Base-by-base conservation (phyloP, 257 asterid genomes). In the Solanum bulbocastanum region DNA sequence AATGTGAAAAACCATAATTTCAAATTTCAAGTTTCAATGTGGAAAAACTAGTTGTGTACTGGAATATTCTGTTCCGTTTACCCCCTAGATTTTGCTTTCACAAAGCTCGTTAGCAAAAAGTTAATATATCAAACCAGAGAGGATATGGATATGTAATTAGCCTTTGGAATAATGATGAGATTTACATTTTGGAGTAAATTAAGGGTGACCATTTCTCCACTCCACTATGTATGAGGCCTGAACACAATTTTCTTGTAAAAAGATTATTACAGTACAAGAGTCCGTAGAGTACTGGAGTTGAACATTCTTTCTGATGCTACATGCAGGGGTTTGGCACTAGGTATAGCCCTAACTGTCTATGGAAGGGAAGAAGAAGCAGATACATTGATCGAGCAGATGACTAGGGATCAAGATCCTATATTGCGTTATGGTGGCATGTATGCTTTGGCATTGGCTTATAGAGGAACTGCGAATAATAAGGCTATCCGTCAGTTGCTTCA, bases 301-400 rank as follows among this genome's bases (percentile, higher is more conserved):
- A 86, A 74, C 81, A 87, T 65, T 73, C 52, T 20, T 10, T 76
- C 56, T 33, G 37, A 49, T n/a, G 36, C 52, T 86, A 37, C 52
- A 74, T 32, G 32, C 84, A 96, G 99, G 95, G 99, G 99, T 74
- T 89, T 97, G 94, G 98, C 99, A 13, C 86, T 97, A 89, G 99
- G 99, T 33, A 94, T 96, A 68, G 99, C 99, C 46, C 95, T 97
- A 74, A 96, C 99, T n/a, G 99, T 96, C 83, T 97, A 97, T 86
- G 99, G 99, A 81, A 94, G 99, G 86, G 99, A 97, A 88, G 99
- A 97, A 86, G 99, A 93, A 91, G 99, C 99, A 1, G 99, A 97
- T 86, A 91, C 98, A 68, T 93, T 97, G 46, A 97, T 97, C 91
- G 98, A 95, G 90, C 98, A 95, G 89, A 97, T 97, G 99, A 97